These are phyloP conservation scores for Yamadazyma kanchanaburiensis DNA, from an alignment of 1,139 yeast species.

Conservation along the genomic window DNA sequence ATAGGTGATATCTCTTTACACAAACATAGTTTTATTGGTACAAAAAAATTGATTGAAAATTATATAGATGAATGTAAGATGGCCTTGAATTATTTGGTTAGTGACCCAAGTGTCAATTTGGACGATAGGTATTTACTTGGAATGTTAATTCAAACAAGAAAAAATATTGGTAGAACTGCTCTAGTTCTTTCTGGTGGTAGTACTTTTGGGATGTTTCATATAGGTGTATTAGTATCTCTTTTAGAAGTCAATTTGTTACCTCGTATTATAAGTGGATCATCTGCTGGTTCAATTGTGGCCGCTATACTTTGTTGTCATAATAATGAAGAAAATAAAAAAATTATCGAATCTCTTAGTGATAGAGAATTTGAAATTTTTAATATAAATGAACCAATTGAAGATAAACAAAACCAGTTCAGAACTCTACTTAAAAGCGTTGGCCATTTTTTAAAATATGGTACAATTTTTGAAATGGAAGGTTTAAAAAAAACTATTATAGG, in stretches of 20 bases:
- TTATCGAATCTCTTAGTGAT: conserved; percentile 53
- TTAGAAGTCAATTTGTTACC: conserved; percentile 76
- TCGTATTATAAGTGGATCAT: conserved; percentile 87
- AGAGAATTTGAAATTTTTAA: conserved; percentile 68
- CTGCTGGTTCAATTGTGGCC: conserved; percentile 96
- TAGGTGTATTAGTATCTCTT: conserved; percentile 83
- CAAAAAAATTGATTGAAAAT: conserved; percentile 78
- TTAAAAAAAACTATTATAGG: conserved; percentile 70
- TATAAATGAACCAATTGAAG: conserved; percentile 4
- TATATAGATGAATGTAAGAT: conserved; percentile 74
- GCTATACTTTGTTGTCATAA: conserved; percentile 80
- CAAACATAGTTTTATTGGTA: conserved; percentile 78
- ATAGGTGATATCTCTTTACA: conserved; percentile 82
- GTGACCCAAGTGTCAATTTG: conserved; percentile 42
- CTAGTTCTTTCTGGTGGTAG: conserved; percentile 93
- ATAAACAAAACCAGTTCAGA: conserved; percentile 33
- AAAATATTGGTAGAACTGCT: conserved; percentile 92
- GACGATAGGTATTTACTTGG: conserved; percentile 72
- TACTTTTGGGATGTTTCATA: conserved; percentile 87
- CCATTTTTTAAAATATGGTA: conserved; percentile 74
- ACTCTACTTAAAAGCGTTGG: conserved; percentile 30
- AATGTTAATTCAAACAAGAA: conserved; percentile 81
- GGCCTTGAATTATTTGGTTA: conserved; percentile 51
- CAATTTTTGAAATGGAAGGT: conserved; percentile 79
- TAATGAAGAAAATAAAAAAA: conserved; percentile 63